phyloP scores from a whole-genome alignment of 2,329 filamentous ascomycete genomes.

The Lachnellula occidentalis region DNA sequence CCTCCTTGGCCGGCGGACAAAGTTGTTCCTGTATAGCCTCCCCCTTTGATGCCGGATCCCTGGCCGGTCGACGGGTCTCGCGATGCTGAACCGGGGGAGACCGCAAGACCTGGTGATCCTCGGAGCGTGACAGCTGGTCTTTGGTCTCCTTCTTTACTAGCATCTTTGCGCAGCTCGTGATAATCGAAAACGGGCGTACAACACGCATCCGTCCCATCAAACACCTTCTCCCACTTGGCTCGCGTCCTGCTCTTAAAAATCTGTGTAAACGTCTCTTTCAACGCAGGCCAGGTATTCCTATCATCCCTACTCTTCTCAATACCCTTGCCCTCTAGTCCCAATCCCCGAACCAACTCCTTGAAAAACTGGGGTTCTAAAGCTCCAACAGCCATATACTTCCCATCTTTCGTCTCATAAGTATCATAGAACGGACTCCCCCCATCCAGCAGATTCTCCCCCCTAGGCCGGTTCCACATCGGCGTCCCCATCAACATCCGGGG shows the following conservation, averaged over 20 bases:
- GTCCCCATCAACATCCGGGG: slow-evolving; percentile 63
- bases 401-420: slow-evolving; percentile 78
- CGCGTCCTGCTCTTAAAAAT: slow-evolving; percentile 67
- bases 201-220: slow-evolving; percentile 89
- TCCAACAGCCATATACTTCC: slow-evolving; percentile 79
- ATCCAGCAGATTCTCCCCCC: slow-evolving; percentile 77
- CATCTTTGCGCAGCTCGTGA: slow-evolving; percentile 55
- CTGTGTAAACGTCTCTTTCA: slow-evolving; percentile 54
- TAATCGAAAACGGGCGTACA: slow-evolving; percentile 82
- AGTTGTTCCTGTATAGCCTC: slow-evolving; percentile 57
- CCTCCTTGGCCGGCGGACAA: slow-evolving; percentile 67
- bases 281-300: slow-evolving; percentile 58
- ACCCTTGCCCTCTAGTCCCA: slow-evolving; percentile 51
- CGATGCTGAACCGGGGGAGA: slow-evolving; percentile 42
- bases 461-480: slow-evolving; percentile 53
- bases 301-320: slow-evolving; percentile 54
- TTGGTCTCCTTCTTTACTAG: slow-evolving; percentile 59
- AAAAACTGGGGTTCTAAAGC: slow-evolving; percentile 89
- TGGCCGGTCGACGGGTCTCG: slow-evolving; percentile 43
- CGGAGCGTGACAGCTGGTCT: slow-evolving; percentile 64
- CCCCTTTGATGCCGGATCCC: slow-evolving; percentile 58
- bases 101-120: slow-evolving; percentile 62
- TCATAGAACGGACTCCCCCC: slow-evolving; percentile 85
- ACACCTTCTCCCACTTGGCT: slow-evolving; percentile 75
- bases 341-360: slow-evolving; percentile 56